A percentile compares a stretch with the other conserved stretches of the same genome.
phyloP scores from a whole-genome alignment of 2,329 filamentous ascomycete species.

The Arachnomyces sp. region DNA sequence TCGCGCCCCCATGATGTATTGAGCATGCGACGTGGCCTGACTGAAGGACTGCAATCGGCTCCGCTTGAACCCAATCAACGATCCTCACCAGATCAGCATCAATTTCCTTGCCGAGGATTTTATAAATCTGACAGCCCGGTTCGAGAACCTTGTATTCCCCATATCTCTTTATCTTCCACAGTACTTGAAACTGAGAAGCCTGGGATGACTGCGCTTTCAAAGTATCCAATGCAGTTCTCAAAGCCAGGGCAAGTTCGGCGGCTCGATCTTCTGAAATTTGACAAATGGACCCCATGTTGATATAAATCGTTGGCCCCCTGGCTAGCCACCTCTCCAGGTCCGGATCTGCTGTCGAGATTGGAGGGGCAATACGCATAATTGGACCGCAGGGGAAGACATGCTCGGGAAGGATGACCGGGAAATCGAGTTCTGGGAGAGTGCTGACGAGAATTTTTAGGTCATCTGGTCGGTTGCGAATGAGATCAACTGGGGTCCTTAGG shows the following conservation, averaged over 20 bases:
- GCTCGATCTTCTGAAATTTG: conserved; percentile 27
- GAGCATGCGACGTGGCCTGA: conserved; percentile 33
- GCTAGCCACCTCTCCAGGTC: conserved; percentile 39
- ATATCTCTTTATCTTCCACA: conserved; percentile 34
- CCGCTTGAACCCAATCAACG: conserved; percentile 35
- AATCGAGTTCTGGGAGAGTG: conserved; percentile 32
- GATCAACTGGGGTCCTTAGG: conserved; percentile 20
- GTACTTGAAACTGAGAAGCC: conserved; percentile 20
- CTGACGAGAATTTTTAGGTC: conserved; percentile 10
- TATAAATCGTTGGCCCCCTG: conserved; percentile 38
- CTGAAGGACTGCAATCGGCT: conserved; percentile 30
- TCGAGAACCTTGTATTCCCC: conserved; percentile 16
- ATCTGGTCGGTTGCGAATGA: conserved; percentile 17
- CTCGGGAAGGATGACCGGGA: conserved; percentile 31
- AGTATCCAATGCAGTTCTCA: conserved; percentile 30
- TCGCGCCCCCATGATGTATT: conserved; percentile 41
- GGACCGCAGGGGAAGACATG: conserved; percentile 43
- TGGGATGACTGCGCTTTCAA: conserved; percentile 10
- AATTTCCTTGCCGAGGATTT: conserved; percentile 18
- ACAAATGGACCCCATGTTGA: conserved; percentile 43
- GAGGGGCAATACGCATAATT: conserved; percentile 31
- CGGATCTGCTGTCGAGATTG: conserved; percentile 33
- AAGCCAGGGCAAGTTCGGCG: conserved; percentile 30
- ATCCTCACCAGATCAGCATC: conserved; percentile 30
- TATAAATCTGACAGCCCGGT: conserved; percentile 15